phyloP scores from a whole-genome alignment of 179 eudicot genomes.

The Corrigiola litoralis region DNA sequence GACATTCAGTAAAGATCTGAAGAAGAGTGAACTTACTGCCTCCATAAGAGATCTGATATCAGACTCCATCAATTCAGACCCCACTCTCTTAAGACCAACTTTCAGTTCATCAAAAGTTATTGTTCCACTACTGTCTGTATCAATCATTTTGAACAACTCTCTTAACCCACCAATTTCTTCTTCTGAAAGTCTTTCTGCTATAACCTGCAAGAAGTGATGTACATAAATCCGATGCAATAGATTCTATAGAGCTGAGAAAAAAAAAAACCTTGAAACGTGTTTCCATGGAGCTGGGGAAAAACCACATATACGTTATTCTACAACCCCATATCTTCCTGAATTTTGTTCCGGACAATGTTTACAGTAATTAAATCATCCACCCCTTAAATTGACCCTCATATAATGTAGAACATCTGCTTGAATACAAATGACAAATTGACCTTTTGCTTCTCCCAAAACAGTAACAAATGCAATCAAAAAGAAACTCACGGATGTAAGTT shows the following conservation, averaged over 20 bases:
- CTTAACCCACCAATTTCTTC: constrained; percentile 94
- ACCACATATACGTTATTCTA: background rate
- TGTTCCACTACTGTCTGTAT: constrained; percentile 85
- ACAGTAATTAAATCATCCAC: too few relatives aligned
- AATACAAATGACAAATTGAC: too few relatives aligned
- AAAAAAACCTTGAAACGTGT: background rate
- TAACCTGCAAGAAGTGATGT: constrained; percentile 46
- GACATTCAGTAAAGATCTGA: background rate
- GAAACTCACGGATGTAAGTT: too few relatives aligned
- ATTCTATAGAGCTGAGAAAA: background rate
- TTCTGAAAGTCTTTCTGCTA: constrained; percentile 93
- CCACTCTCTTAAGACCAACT: constrained; percentile 71
- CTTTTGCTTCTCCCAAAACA: too few relatives aligned
- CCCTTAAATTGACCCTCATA: too few relatives aligned
- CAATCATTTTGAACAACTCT: constrained; percentile 87
- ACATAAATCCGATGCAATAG: background rate
- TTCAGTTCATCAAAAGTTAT: constrained; percentile 89
- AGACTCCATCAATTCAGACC: constrained; percentile 74
- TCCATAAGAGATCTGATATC: constrained; percentile 83
- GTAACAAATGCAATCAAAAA: too few relatives aligned
- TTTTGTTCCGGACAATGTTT: background rate
- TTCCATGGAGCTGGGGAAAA: background rate
- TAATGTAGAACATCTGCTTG: too few relatives aligned
- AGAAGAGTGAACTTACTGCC: constrained; percentile 47
- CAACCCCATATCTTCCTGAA: background rate